Conservation (phyloP, 2,329 filamentous ascomycete genomes). For the Xylariales sp. region DNA sequence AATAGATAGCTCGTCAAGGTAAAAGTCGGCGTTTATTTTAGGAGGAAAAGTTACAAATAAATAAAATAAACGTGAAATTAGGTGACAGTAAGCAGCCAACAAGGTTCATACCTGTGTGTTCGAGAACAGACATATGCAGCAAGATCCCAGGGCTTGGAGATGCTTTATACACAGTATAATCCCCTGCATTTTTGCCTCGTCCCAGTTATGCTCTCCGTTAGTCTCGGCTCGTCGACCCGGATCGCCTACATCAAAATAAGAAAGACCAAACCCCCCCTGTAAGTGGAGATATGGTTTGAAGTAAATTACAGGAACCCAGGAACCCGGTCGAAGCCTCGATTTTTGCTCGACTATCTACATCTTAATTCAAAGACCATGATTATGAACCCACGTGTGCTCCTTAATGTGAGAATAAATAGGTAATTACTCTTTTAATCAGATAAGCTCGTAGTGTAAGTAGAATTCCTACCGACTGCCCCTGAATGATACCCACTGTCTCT, state of each 20-base stretch:
- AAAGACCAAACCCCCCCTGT: constrained; percentile 12
- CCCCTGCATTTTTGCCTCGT: background rate
- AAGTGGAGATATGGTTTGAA: constrained; percentile 33
- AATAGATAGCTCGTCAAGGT: too few species aligned
- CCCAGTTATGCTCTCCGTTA: constrained; percentile 4
- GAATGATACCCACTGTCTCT: constrained; percentile 13
- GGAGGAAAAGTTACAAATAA: too few species aligned
- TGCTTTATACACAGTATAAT: background rate
- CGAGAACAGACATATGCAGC: background rate
- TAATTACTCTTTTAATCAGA: background rate
- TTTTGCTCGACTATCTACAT: background rate
- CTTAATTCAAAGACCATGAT: background rate
- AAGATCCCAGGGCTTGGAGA: background rate
- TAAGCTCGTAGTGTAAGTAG: background rate
- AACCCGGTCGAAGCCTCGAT: constrained; percentile 20
- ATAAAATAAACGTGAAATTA: too few species aligned
- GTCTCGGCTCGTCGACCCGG: constrained; percentile 27
- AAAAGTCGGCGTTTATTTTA: too few species aligned
- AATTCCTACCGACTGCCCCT: constrained; percentile 14
- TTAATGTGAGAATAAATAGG: constrained; percentile 16
- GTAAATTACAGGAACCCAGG: constrained; percentile 34
- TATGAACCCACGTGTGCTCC: constrained; percentile 14
- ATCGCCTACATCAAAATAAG: constrained; percentile 18
- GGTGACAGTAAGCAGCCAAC: too few species aligned
- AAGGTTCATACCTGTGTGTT: background rate